Conservation (phyloP, 441 rosid species). For the Populus hybrid region DNA sequence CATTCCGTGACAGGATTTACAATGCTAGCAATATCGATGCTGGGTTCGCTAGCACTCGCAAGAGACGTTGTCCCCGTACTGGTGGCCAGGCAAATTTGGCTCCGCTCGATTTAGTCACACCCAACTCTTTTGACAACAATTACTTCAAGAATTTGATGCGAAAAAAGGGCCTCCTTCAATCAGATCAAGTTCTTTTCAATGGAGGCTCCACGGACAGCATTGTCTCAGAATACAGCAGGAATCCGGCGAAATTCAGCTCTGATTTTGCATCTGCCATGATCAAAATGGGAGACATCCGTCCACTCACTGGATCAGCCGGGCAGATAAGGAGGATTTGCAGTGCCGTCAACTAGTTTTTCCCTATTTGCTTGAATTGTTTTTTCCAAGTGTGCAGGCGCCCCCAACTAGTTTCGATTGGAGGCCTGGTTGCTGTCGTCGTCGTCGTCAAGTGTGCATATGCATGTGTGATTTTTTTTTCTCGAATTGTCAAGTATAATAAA, state of each 20-base stretch:
- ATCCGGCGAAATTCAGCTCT: conserved; percentile 34
- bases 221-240: conserved; percentile 44
- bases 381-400: not conserved
- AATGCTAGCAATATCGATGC: conserved; percentile 42
- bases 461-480: no score
- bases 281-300: conserved; percentile 55
- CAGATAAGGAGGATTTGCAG: conserved; percentile 42
- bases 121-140: conserved; percentile 53
- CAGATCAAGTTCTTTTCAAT: conserved; percentile 47
- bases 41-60: conserved; percentile 43
- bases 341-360: conserved; percentile 27
- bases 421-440: no score
- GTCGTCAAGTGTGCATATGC: no score
- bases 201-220: conserved; percentile 48
- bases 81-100: conserved; percentile 37
- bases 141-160: conserved; percentile 50
- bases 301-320: conserved; percentile 42
- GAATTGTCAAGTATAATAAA: not conserved
- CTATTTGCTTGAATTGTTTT: not conserved
- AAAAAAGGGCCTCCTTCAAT: conserved; percentile 50
- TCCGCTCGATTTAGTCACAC: conserved; percentile 54
- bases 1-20: conserved; percentile 48
- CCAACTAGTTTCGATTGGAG: no score
- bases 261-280: conserved; percentile 59
- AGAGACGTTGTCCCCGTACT: conserved; percentile 29